Percentiles rank a stretch among this genome's conserved stretches.
phyloP scores from a whole-genome alignment of 345 rosid species.

The Litchi chinensis region DNA sequence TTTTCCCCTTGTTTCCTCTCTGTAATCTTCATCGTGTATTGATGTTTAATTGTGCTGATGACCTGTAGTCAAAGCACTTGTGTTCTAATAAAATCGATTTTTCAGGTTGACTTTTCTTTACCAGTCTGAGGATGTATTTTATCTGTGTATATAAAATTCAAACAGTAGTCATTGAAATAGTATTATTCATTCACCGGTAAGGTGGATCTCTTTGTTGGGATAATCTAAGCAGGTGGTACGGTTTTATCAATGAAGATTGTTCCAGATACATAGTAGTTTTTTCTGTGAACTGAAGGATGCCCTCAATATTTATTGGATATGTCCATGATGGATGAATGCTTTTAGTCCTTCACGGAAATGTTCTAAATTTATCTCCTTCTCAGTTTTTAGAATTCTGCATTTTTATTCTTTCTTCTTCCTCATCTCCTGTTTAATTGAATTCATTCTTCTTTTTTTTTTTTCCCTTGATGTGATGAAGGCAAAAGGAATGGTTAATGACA shows the following conservation, averaged over 20 bases:
- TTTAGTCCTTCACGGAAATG: neutral
- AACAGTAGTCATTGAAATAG: neutral
- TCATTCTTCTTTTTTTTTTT: constrained; percentile 20
- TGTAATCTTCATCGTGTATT: neutral
- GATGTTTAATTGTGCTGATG: neutral
- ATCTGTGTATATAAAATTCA: neutral
- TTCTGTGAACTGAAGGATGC: neutral
- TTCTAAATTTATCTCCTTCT: neutral
- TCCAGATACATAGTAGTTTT: neutral
- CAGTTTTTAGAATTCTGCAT: neutral
- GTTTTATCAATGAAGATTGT: neutral
- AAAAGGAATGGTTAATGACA: constrained; percentile 44
- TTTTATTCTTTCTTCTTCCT: neutral
- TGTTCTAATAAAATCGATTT: neutral
- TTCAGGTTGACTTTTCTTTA: neutral
- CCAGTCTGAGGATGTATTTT: neutral
- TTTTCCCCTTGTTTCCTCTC: neutral
- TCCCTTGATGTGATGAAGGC: constrained; percentile 33
- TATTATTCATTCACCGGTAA: neutral
- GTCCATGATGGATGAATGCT: neutral
- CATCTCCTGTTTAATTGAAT: neutral
- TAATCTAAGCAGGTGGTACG: neutral
- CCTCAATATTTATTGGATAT: neutral
- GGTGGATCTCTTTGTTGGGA: neutral
- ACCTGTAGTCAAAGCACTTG: neutral